Conservation (phyloP, 192 early-diverging fungal genomes). For the Chytriomyces hyalinus region DNA sequence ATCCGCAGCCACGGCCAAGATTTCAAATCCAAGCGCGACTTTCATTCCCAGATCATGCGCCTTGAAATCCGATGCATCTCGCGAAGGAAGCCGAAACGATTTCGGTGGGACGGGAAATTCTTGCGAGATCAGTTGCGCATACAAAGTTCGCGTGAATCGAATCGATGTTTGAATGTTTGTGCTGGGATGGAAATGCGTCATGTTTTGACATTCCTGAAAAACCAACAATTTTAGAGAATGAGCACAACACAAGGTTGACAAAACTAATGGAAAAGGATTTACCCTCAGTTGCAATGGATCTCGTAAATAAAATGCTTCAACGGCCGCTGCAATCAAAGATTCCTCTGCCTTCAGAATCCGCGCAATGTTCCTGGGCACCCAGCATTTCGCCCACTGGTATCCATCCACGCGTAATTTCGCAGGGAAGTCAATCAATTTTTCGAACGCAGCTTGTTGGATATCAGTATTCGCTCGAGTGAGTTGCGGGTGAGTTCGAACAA, state of each 20-base stretch:
- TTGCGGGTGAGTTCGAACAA: conserved; percentile 31
- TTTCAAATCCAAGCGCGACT: conserved; percentile 91
- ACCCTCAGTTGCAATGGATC: conserved; percentile 72
- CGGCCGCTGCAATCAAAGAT: conserved; percentile 75
- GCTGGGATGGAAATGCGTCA: conserved; percentile 70
- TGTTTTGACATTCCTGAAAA: conserved; percentile 56
- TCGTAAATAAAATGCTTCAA: conserved; percentile 83
- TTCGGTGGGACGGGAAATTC: conserved; percentile 60
- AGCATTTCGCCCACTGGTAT: conserved; percentile 72
- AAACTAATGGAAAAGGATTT: no score
- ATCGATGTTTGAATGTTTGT: conserved; percentile 62
- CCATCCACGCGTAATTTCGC: conserved; percentile 46
- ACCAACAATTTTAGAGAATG: no score
- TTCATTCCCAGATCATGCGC: conserved; percentile 87
- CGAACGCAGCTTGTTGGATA: conserved; percentile 60
- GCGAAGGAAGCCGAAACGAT: conserved; percentile 59
- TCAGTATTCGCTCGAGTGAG: conserved; percentile 62
- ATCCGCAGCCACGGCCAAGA: conserved; percentile 50
- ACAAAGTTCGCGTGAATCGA: conserved; percentile 78
- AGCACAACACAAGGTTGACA: no score
- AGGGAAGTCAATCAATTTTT: conserved; percentile 57
- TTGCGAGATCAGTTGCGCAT: conserved; percentile 82
- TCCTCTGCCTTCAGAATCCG: conserved; percentile 70
- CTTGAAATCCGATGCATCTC: conserved; percentile 57
- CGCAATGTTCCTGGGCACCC: conserved; percentile 73